Evolutionary conservation across 2,329 filamentous ascomycete genomes (phyloP), one percentile per base, ranked within the genome.

Genomic region (Ophiostoma himal-ulmi): DNA sequence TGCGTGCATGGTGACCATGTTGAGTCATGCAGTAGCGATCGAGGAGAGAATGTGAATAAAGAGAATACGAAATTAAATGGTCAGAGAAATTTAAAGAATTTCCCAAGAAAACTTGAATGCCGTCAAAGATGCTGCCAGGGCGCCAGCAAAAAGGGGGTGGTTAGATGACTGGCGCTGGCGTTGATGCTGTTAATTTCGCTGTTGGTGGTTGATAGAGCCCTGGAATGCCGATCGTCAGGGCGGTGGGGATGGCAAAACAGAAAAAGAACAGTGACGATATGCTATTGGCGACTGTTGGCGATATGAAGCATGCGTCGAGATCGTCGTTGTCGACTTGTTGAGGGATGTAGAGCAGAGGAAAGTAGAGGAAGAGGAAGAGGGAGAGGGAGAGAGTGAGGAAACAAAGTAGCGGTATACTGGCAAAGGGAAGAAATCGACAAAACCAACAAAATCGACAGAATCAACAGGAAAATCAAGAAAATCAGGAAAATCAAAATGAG

Each of bases 1-100:
- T 11, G 75, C 74, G 39, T 75, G 75, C 26, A 75, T 68, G 22
- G 74, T 75, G 68, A 74, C 74, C 76, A 77, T 76, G 71, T 67
- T 52, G 26, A n/a, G 52, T 57, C 22, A 57, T 57, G 52, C 52
- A 48, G 20, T 14, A 6, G 14, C 2, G 6, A 39, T 10, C 1
- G 20, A n/a, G 26, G n/a, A 13, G 52, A n/a, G 1, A 10, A 22
- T 57, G 52, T 8, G 52, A 57, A 30, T 48, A 48, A 48, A 39
- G 37, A 39, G 41, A 44, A 44, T 44, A 48, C 44, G 44, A 48
- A 48, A 48, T 20, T 48, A 11, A 57, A 52, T 2, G 17, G 36
- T 1, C 62, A 14, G 30, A 20, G n/a, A 17, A 22, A 14, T 30
- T 34, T 4, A 3, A 30, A 30, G 30, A 30, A 30, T 30, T 30